phyloP scores from a whole-genome alignment of 164 flowering plant species.

The Stephania yunnanensis region DNA sequence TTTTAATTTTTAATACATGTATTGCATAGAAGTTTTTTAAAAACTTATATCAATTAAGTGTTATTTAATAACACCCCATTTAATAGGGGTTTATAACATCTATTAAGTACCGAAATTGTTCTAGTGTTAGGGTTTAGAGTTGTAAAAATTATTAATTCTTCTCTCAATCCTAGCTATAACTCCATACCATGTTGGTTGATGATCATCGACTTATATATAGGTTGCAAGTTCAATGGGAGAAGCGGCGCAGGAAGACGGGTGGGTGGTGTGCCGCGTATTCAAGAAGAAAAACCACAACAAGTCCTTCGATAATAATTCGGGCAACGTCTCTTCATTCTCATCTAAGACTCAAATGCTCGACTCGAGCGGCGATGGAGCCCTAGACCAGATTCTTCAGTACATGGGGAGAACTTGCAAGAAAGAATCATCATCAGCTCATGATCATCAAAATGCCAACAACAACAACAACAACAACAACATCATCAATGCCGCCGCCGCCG shows the following conservation, averaged over 20 bases:
- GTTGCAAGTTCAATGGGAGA: constrained; percentile 27
- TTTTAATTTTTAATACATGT: too few species aligned
- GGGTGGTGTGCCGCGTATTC: constrained; percentile 91
- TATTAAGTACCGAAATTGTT: too few species aligned
- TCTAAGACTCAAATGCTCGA: constrained; percentile 27
- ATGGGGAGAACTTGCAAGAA: constrained; percentile 65
- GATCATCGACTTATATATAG: constrained; percentile 1
- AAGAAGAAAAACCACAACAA: constrained; percentile 77
- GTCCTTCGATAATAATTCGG: constrained; percentile 39
- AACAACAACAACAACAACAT: constrained; percentile 1
- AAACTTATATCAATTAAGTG: too few species aligned
- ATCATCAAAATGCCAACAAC: constrained; percentile 5
- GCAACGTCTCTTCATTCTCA: constrained; percentile 11
- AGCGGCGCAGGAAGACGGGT: constrained; percentile 55
- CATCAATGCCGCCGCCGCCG: constrained; percentile 3
- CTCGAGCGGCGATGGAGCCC: constrained; percentile 37
- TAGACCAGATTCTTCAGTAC: constrained; percentile 66
- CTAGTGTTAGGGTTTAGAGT: not conserved
- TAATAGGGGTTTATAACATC: too few species aligned
- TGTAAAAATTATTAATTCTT: not conserved
- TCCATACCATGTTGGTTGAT: not conserved
- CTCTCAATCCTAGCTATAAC: too few species aligned
- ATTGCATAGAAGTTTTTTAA: too few species aligned
- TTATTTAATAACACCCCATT: too few species aligned
- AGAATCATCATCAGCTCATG: constrained; percentile 19